These are phyloP conservation scores for Boletus vermiculosoides DNA, from an alignment of 768 basidiomycete species.

Conservation along the genomic window DNA sequence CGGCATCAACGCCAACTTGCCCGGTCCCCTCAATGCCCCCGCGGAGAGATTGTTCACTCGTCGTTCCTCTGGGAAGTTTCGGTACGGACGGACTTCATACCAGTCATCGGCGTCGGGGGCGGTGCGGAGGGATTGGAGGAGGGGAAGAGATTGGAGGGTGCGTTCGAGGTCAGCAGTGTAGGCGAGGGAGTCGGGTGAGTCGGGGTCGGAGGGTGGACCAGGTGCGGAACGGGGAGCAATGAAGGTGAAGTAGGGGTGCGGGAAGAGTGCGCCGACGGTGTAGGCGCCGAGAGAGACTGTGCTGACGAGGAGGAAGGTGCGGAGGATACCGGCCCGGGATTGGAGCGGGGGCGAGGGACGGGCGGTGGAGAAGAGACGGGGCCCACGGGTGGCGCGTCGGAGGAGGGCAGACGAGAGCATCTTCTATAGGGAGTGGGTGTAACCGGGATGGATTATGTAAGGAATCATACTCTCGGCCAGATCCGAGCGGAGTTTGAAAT, in stretches of 20 bases:
- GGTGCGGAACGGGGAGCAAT: slow-evolving; percentile 79
- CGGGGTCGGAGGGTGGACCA: slow-evolving; percentile 53
- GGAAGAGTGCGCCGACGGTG: slow-evolving; percentile 63
- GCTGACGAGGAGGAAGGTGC: slow-evolving; percentile 20
- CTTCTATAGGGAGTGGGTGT: too few relatives aligned
- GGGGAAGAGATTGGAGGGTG: slow-evolving; percentile 61
- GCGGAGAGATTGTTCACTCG: slow-evolving; percentile 82
- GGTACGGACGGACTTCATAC: slow-evolving; percentile 80
- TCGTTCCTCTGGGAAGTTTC: slow-evolving; percentile 63
- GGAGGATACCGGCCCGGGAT: slow-evolving; percentile 10
- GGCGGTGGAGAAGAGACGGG: slow-evolving; percentile 21
- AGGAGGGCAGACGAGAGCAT: slow-evolving; percentile 9
- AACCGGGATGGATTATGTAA: slow-evolving; percentile 11
- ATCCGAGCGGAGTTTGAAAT: slow-evolving; percentile 25
- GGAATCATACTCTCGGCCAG: slow-evolving; percentile 2
- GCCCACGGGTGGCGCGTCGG: slow-evolving; percentile 3
- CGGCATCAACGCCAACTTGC: slow-evolving; percentile 78
- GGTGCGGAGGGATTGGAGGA: slow-evolving; percentile 52
- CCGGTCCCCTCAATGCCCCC: slow-evolving; percentile 84
- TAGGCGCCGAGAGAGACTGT: slow-evolving; percentile 36
- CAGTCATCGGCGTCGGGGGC: slow-evolving; percentile 54
- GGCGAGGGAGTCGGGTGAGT: slow-evolving; percentile 55
- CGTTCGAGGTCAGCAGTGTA: slow-evolving; percentile 64
- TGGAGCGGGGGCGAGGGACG: neutral
- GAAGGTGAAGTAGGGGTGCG: slow-evolving; percentile 61